Evolutionary conservation across 768 basidiomycete genomes (phyloP).

Genomic region (Amanita muscaria): DNA sequence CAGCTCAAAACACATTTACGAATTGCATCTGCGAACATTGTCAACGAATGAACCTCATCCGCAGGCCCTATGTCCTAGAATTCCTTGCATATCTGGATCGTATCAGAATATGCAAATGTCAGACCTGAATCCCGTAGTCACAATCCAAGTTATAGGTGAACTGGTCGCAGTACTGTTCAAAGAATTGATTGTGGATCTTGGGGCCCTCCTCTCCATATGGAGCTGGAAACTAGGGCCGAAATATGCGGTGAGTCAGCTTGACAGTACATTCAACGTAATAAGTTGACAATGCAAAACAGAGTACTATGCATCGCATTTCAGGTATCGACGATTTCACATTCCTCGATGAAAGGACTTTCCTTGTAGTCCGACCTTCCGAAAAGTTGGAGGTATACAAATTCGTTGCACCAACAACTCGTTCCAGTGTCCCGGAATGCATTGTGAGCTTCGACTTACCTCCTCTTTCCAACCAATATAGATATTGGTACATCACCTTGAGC

Average conservation of each 20-base stretch:
- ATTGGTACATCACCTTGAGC: slow-evolving; percentile 48
- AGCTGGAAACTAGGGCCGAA: slow-evolving; percentile 35
- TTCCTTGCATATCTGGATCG: slow-evolving; percentile 31
- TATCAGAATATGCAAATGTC: slow-evolving; percentile 18
- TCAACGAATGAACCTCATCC: slow-evolving; percentile 44
- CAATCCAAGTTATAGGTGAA: slow-evolving; percentile 38
- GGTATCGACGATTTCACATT: slow-evolving; percentile 50
- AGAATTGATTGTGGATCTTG: slow-evolving; percentile 31
- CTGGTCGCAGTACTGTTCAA: slow-evolving; percentile 42
- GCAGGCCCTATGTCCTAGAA: slow-evolving; percentile 27
- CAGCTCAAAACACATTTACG: slow-evolving; percentile 36
- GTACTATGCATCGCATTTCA: slow-evolving; percentile 28
- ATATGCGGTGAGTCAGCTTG: slow-evolving; percentile 29
- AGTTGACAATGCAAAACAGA: slow-evolving; percentile 20
- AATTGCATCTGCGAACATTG: slow-evolving; percentile 43
- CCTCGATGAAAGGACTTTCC: slow-evolving; percentile 34
- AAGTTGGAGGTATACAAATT: slow-evolving; percentile 44
- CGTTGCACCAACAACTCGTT: slow-evolving; percentile 23
- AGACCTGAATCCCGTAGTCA: slow-evolving; percentile 31
- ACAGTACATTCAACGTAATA: slow-evolving; percentile 3
- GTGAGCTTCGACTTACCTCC: slow-evolving; percentile 35
- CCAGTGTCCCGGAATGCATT: slow-evolving; percentile 24
- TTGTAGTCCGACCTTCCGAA: slow-evolving; percentile 38
- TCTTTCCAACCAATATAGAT: slow-evolving; percentile 35
- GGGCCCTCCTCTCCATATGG: slow-evolving; percentile 42